Evolutionary conservation across 2,329 filamentous ascomycete species (phyloP).

Genomic region (Botryotinia convoluta): DNA sequence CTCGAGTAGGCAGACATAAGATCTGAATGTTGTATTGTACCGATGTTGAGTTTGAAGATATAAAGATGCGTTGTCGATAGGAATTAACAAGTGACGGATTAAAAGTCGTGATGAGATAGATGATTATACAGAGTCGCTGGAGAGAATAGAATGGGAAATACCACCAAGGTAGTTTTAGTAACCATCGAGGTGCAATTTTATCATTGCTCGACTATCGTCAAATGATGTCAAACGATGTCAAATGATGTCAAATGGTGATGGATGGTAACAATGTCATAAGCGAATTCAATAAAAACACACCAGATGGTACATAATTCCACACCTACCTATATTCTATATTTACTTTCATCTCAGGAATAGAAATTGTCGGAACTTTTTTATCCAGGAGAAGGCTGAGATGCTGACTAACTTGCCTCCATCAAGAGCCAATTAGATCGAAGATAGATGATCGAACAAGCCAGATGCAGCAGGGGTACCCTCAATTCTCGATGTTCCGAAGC

Average conservation of each 20-base stretch:
- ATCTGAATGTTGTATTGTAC: background rate
- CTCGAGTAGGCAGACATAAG: background rate
- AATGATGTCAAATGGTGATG: background rate
- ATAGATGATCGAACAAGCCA: background rate
- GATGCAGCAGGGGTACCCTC: background rate
- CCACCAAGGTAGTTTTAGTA: background rate
- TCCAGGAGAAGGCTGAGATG: background rate
- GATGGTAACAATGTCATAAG: background rate
- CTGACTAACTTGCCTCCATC: background rate
- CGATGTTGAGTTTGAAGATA: background rate
- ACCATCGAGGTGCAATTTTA: background rate
- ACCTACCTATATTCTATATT: rapidly evolving
- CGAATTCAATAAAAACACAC: background rate
- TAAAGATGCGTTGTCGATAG: too few relatives aligned
- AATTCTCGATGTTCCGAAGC: background rate
- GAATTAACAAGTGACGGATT: too few relatives aligned
- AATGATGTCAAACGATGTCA: too few relatives aligned
- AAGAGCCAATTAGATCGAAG: background rate
- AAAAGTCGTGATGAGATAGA: too few relatives aligned
- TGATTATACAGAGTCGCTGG: too few relatives aligned
- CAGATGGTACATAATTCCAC: rapidly evolving
- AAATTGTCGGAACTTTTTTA: background rate
- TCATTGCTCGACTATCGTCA: background rate
- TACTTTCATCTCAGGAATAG: background rate
- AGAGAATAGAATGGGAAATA: background rate